Conservation (phyloP, 116 monocot genomes). For the Papilionanthe hybrid region DNA sequence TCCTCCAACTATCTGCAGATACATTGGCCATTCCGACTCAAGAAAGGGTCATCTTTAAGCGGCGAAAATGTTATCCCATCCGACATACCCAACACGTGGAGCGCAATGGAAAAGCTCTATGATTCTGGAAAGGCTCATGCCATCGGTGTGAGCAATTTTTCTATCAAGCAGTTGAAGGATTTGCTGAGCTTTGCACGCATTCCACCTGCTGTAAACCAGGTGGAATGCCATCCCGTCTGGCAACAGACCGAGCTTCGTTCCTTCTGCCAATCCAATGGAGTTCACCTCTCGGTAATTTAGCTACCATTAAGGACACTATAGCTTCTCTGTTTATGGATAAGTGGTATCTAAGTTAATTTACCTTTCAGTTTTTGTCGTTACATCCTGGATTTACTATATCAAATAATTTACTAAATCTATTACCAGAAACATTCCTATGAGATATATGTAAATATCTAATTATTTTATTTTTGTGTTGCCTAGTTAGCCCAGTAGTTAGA, state of each 20-base stretch:
- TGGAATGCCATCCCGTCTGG: conserved; percentile 90
- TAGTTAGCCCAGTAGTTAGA: too few species aligned
- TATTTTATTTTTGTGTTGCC: too few species aligned
- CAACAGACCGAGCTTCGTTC: conserved; percentile 59
- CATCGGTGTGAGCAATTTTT: conserved; percentile 85
- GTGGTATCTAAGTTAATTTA: too few species aligned
- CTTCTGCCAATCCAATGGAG: conserved; percentile 57
- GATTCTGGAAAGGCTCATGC: conserved; percentile 67
- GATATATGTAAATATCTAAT: too few species aligned
- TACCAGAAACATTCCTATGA: too few species aligned
- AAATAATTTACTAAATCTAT: too few species aligned
- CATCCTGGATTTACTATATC: too few species aligned
- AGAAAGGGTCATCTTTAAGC: conserved; percentile 11
- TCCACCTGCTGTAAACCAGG: conserved; percentile 81
- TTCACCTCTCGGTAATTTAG: conserved; percentile 72
- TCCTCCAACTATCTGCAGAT: background rate
- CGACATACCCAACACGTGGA: conserved; percentile 14
- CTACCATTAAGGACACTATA: too few species aligned
- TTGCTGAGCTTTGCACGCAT: conserved; percentile 54
- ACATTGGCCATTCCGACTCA: conserved; percentile 22
- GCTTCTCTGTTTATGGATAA: too few species aligned
- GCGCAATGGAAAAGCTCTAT: conserved; percentile 63
- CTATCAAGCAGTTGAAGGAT: conserved; percentile 63
- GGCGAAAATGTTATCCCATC: conserved; percentile 20
- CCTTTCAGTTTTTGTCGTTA: too few species aligned